Conservation (phyloP, 2,329 filamentous ascomycete species). For the Aspergillus hortae region DNA sequence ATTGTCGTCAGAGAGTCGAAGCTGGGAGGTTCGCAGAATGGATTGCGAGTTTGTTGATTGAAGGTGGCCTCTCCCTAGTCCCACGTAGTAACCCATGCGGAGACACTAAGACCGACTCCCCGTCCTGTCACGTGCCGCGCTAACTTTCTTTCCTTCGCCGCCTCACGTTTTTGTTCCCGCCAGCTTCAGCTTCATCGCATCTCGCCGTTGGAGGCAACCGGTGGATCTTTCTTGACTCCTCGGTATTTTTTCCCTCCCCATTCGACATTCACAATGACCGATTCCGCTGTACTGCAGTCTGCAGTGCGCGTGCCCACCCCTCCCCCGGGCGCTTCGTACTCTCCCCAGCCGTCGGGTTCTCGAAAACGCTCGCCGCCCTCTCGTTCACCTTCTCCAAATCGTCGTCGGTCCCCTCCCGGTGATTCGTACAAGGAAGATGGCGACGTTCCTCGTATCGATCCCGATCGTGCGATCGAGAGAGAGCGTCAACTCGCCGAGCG, state of each 20-base stretch:
- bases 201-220: slow-evolving; percentile 6
- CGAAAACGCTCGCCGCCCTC: slow-evolving; percentile 57
- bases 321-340: slow-evolving; percentile 46
- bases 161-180: slow-evolving; percentile 12
- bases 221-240: neutral
- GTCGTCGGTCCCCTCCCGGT: slow-evolving; percentile 46
- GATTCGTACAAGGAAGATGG: slow-evolving; percentile 30
- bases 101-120: slow-evolving; percentile 18
- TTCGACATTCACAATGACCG: slow-evolving; percentile 34
- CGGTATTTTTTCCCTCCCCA: neutral
- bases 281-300: slow-evolving; percentile 49
- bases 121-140: neutral
- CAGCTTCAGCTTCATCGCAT: slow-evolving; percentile 1
- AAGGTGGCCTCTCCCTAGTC: too few species aligned
- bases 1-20: neutral
- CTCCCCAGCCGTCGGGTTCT: slow-evolving; percentile 46
- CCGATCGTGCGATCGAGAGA: slow-evolving; percentile 47
- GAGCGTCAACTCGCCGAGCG: slow-evolving; percentile 52
- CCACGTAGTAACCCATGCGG: slow-evolving; percentile 4
- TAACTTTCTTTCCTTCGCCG: slow-evolving; percentile 7
- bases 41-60: neutral
- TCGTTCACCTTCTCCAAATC: slow-evolving; percentile 51
- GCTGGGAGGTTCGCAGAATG: neutral
- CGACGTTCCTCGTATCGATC: slow-evolving; percentile 48
- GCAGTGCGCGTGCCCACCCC: slow-evolving; percentile 60